Percentiles rank a stretch among this genome's conserved stretches.
Evolutionary conservation across 2,329 filamentous ascomycete species (phyloP).

Genomic region (Biscogniauxia sp.): DNA sequence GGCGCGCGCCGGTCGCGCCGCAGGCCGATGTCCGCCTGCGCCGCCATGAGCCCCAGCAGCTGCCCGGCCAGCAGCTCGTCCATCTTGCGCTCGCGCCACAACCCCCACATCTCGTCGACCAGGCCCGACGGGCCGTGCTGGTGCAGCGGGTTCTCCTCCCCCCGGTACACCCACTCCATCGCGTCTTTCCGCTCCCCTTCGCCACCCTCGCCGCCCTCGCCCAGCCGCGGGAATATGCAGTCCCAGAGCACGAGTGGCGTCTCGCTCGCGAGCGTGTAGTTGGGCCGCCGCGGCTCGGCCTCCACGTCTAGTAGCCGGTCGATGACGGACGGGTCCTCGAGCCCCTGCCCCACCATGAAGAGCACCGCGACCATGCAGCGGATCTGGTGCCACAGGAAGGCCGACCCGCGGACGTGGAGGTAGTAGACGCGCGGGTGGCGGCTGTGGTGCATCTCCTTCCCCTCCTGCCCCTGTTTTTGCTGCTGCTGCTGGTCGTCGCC

Average conservation of each 20-base stretch:
- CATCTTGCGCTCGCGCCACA: conserved; percentile 83
- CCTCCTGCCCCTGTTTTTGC: conserved; percentile 5
- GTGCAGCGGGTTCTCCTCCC: conserved; percentile 58
- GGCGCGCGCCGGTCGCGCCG: conserved; percentile 16
- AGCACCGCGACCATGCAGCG: conserved; percentile 88
- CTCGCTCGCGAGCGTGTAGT: conserved; percentile 89
- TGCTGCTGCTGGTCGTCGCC: neutral
- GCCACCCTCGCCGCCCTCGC: conserved; percentile 36
- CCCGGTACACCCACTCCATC: conserved; percentile 76
- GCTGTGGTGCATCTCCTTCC: conserved; percentile 4
- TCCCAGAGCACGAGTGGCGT: conserved; percentile 93
- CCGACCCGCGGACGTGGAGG: conserved; percentile 84
- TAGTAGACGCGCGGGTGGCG: conserved; percentile 69
- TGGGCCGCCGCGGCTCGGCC: conserved; percentile 71
- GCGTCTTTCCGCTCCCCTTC: conserved; percentile 47
- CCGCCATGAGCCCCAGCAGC: conserved; percentile 62
- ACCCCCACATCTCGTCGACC: conserved; percentile 73
- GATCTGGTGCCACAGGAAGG: conserved; percentile 98
- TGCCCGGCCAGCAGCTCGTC: conserved; percentile 80
- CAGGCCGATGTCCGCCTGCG: conserved; percentile 32
- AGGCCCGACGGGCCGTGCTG: conserved; percentile 66
- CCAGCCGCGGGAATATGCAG: conserved; percentile 78
- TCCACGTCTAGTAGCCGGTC: conserved; percentile 70
- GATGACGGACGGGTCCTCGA: conserved; percentile 74
- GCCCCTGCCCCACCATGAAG: conserved; percentile 87